Evolutionary conservation across 805 yeast genomes (phyloP).

Genomic region (Metschnikowia henanensis): DNA sequence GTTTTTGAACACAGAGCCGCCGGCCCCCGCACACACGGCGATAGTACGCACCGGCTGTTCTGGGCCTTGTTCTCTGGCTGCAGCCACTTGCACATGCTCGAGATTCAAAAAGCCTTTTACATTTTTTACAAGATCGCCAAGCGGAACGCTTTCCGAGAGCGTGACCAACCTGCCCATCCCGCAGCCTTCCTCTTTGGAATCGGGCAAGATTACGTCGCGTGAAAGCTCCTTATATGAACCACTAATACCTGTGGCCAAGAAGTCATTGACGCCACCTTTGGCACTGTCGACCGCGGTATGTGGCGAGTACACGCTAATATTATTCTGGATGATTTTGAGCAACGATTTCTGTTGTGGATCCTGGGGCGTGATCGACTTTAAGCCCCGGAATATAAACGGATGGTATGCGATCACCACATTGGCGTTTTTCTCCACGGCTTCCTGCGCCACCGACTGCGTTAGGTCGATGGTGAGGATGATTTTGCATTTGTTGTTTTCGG

Average conservation of each 20-base stretch:
- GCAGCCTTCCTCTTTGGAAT: conserved; percentile 46
- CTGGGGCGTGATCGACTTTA: conserved; percentile 61
- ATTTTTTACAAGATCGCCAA: conserved; percentile 46
- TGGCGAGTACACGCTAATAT: conserved; percentile 88
- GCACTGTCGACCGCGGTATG: conserved; percentile 97
- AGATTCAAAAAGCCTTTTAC: conserved; percentile 58
- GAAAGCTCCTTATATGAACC: conserved; percentile 25
- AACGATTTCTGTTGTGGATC: conserved; percentile 85
- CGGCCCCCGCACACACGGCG: conserved; percentile 97
- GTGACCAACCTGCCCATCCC: conserved; percentile 82
- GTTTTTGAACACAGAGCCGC: conserved; percentile 71
- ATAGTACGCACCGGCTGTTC: conserved; percentile 43
- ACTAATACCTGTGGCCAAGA: conserved; percentile 66
- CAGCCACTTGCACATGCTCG: conserved; percentile 62
- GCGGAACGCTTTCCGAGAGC: conserved; percentile 42
- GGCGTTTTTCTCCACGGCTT: conserved; percentile 61
- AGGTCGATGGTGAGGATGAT: conserved; percentile 79
- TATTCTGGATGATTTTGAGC: conserved; percentile 66
- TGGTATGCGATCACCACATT: conserved; percentile 79
- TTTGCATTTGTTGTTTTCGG: conserved; percentile 21
- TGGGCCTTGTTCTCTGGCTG: conserved; percentile 22
- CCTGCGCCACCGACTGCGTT: conserved; percentile 80
- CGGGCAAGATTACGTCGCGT: conserved; percentile 45
- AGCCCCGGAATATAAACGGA: conserved; percentile 90
- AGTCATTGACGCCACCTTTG: conserved; percentile 90